Base-by-base conservation (phyloP, 2,329 filamentous ascomycete genomes). In the Penicillium glabrum region DNA sequence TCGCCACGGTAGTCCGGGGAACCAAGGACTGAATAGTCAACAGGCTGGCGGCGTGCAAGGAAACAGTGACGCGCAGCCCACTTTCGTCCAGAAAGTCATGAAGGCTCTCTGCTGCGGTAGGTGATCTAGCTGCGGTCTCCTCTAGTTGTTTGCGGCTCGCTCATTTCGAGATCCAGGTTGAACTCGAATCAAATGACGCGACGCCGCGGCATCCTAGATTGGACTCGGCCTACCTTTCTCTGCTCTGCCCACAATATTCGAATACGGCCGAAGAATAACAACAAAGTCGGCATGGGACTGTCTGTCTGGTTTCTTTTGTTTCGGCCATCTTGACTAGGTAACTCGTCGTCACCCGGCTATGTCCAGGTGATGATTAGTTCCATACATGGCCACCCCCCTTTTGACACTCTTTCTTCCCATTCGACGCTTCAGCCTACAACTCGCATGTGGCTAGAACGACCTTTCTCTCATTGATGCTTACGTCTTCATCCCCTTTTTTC, bases 81-180 rank as follows among this genome's bases (percentile, higher is more conserved):
- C 88, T 57, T 90, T 91, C 62, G 87, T 93, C 79, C 90, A 96
- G 79, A 97, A 97, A 82, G 82, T 97, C 73, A 89, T 93, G 85
- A 96, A 95, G 82, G 85, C 87, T 58, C 81, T 97, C 57, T 98
- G 93, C 86, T 98, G 93, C 79, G 91, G 91, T 84, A 78, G 69
- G 74, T 77, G 69, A 71, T 66, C 57, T 43, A 46, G 56, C 51
- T 55, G 56, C 62, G 51, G 27, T 53, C 47, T 50, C 37, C 21
- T 61, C 56, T 58, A 58, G 50, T 41, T 57, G 50, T 56, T 56
- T 49, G 56, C 61, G 58, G 61, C 61, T 59, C 56, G 61, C 65
- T 67, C 62, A 67, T 67, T 41, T 61, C 53, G 61, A 59, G 61
- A 61, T 66, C 53, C 67, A 74, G 72, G 72, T 71, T 75, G 72